Conservation (phyloP, 306 rosid species). For the Lathyrus tuberosus region DNA sequence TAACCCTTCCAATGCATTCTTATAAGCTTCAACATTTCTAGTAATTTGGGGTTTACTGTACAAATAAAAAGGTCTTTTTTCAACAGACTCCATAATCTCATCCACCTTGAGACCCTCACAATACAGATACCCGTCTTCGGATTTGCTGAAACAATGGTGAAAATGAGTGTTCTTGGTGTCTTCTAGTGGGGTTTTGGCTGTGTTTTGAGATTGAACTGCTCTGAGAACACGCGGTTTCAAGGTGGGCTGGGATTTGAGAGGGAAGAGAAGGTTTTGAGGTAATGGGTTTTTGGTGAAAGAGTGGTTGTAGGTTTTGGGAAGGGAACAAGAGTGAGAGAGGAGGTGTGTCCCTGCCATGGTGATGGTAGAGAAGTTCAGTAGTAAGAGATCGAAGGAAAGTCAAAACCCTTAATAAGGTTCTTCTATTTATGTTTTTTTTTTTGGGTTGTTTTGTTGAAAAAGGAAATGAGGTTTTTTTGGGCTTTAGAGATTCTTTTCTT, state of each 20-base stretch:
- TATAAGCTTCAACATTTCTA: conserved; percentile 81
- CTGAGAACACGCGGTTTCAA: conserved; percentile 44
- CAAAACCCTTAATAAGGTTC: conserved; percentile 5
- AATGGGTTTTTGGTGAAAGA: conserved; percentile 47
- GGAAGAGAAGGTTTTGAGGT: conserved; percentile 34
- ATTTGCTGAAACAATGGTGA: conserved; percentile 75
- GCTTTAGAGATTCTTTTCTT: not conserved
- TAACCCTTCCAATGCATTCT: conserved; percentile 75
- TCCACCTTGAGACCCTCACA: conserved; percentile 75
- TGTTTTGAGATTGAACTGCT: conserved; percentile 65
- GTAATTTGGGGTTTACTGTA: conserved; percentile 91
- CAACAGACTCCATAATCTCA: conserved; percentile 87
- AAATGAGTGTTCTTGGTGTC: conserved; percentile 46
- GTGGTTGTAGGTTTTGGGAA: conserved; percentile 47
- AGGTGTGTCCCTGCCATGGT: conserved; percentile 63
- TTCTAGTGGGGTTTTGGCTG: conserved; percentile 43
- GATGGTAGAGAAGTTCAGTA: not conserved
- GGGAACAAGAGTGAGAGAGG: conserved; percentile 46
- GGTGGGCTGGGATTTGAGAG: conserved; percentile 44
- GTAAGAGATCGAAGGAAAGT: not conserved
- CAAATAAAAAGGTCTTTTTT: conserved; percentile 84
- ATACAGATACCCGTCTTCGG: conserved; percentile 76
- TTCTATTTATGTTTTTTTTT: not conserved
- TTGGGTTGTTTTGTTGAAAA: not conserved
- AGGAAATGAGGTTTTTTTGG: not conserved